These are phyloP conservation scores for Tilletia indica DNA, from an alignment of 1,284 basidiomycete genomes.

Conservation along the genomic window DNA sequence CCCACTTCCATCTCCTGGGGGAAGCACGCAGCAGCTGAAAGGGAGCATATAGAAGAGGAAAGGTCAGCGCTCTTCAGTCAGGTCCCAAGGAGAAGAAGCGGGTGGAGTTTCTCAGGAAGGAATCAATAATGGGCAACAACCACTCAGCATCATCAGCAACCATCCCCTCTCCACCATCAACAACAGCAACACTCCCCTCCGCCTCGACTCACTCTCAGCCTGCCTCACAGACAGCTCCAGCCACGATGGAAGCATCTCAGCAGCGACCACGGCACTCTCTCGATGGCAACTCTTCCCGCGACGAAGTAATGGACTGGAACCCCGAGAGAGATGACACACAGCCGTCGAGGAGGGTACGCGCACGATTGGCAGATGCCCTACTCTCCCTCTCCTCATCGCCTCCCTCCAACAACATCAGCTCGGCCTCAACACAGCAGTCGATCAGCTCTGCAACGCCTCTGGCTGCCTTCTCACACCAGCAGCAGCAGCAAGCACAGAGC, in stretches of 20 bases:
- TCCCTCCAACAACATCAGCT: background rate
- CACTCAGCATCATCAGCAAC: too few species aligned
- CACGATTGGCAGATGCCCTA: background rate
- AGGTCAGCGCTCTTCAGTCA: background rate
- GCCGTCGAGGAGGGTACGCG: background rate
- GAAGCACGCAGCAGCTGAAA: too few species aligned
- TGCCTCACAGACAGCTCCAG: too few species aligned
- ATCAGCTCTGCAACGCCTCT: background rate
- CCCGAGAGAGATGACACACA: constrained; percentile 4
- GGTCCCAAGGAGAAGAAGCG: background rate
- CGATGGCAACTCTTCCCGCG: background rate
- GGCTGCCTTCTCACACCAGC: background rate
- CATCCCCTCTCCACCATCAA: background rate
- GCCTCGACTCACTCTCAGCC: too few species aligned
- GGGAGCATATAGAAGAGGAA: too few species aligned
- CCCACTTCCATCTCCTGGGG: too few species aligned
- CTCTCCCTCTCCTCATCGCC: constrained; percentile 4
- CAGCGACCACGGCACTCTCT: background rate
- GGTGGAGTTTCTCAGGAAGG: background rate
- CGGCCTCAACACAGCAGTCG: background rate
- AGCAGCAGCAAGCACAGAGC: too few species aligned
- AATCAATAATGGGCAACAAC: too few species aligned
- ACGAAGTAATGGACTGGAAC: background rate
- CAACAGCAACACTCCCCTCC: background rate
- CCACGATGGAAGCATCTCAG: background rate